Evolutionary conservation across 202 grass and related monocot species (phyloP).

Genomic region (Brachypodium distachyon): DNA sequence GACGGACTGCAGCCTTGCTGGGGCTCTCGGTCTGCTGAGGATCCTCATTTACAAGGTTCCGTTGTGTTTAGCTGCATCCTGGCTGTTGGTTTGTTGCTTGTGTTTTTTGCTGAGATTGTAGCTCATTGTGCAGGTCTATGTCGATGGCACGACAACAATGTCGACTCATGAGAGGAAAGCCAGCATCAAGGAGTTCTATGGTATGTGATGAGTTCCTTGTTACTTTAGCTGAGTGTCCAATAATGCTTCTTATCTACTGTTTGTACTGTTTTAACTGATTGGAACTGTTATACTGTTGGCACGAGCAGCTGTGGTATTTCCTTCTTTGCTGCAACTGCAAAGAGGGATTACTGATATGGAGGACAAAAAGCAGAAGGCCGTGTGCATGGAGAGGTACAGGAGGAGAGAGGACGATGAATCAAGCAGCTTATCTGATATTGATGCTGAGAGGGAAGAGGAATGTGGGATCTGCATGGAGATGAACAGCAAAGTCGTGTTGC

Average conservation of each 20-base stretch:
- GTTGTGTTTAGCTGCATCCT: not conserved
- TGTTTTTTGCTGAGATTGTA: constrained; percentile 2
- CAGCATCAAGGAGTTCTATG: constrained; percentile 89
- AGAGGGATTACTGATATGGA: constrained; percentile 71
- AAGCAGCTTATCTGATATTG: constrained; percentile 46
- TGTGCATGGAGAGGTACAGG: constrained; percentile 63
- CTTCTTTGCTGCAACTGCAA: constrained; percentile 91
- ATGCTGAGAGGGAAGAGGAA: constrained; percentile 82
- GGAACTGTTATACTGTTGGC: not conserved
- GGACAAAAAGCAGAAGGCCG: constrained; percentile 67
- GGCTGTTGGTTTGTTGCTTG: not conserved
- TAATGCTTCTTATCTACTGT: not conserved
- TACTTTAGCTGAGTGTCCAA: not conserved
- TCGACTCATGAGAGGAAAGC: constrained; percentile 80
- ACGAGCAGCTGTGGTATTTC: constrained; percentile 77
- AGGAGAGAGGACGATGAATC: constrained; percentile 46
- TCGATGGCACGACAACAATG: constrained; percentile 79
- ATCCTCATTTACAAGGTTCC: constrained; percentile 88
- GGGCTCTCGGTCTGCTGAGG: constrained; percentile 67
- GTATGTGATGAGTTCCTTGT: constrained; percentile 11
- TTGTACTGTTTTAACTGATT: constrained; percentile 2
- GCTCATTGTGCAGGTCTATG: constrained; percentile 58
- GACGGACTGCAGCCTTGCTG: constrained; percentile 85
- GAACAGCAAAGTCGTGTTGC: constrained; percentile 81
- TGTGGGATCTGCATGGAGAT: constrained; percentile 94